Base-by-base conservation (phyloP, 1,284 basidiomycete genomes). In the Ustilago trichophora region DNA sequence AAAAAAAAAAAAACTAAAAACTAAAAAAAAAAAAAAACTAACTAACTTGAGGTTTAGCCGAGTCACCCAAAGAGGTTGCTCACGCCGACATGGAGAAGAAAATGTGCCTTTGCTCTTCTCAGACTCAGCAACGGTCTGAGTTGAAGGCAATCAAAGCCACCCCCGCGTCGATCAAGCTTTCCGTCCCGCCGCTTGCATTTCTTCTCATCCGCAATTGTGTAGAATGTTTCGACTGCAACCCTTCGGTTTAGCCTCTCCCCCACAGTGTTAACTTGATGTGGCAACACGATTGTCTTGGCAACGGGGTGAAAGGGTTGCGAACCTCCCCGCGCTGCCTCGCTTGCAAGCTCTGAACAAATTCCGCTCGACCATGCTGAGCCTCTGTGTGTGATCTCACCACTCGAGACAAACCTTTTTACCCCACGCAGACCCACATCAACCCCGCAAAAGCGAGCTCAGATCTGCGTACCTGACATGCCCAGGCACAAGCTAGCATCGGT, bases 141-240 rank as follows among this genome's bases (percentile, higher is more conserved):
- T 52, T 51, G 26, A n/a, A 44, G 12, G n/a, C 27, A 18, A 26
- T 5, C 8, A 19, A 43, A 29, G 45, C 37, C 33, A 22, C 46
- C 54, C 41, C 54, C 54, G 46, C 35, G 38, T 49, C 46, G 54
- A 49, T 49, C 24, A 8, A 9, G 37, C 29, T 18, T 21, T 31
- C 13, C 8, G 22, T 15, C 24, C 31, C 42, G 19, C 29, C 31
- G 27, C 18, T 21, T 19, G 18, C 7, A 19, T 41, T n/a, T n/a
- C n/a, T n/a, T n/a, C n/a, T n/a, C n/a, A n/a, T n/a, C n/a, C n/a
- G n/a, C n/a, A n/a, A n/a, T n/a, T n/a, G n/a, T n/a, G n/a, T n/a
- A n/a, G n/a, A n/a, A n/a, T n/a, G n/a, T n/a, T n/a, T n/a, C n/a
- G n/a, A n/a, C n/a, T n/a, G n/a, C n/a, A n/a, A n/a, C n/a, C n/a